Base-by-base conservation (phyloP, 306 rosid genomes). In the Quercus gilva region DNA sequence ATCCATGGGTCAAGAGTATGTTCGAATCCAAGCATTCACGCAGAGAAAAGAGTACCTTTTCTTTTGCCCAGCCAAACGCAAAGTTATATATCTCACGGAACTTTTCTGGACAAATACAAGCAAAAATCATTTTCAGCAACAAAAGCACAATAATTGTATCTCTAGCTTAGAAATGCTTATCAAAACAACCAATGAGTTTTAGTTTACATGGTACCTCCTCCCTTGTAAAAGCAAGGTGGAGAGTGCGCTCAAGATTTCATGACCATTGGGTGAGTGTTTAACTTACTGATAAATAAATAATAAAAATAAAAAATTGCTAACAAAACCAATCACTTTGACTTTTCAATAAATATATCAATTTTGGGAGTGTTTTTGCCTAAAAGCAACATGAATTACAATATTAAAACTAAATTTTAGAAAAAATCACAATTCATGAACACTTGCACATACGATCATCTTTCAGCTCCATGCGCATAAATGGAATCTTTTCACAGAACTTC, bases 11-110 rank as follows among this genome's bases (percentile, higher is more conserved):
- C 64, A 29, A 26, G 68, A 60, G 13, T 4, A 25, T 25, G 17
- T 19, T 25, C 1, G 2, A 60, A 60, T 23, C 35, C 19, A 65
- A 65, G 49, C 71, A 1, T 31, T 17, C 4, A 65, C 3, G 37
- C 35, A 28, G 41, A 61, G 45, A 31, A 65, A 31, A 31, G 19
- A 0, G 33, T 89, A 95, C 99, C 98, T 95, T 95, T 85, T 95
- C 99, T 82, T 93, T 96, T 76, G 99, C 99, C 99, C 99, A 96
- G 79, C 93, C 91, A 88, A 96, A 96, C 72, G 99, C 97, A 73
- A 93, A 96, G 88, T 93, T 96, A 86, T 96, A 96, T 60, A 96
- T 93, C 86, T 96, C 99, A 9, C 96, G 92, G 64, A 96, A 91
- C 85, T 96, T 96, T 81, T 93, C 98, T 95, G 98, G 74, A 87